Evolutionary conservation across 441 rosid genomes (phyloP).

Genomic region (Aleurites moluccanus): DNA sequence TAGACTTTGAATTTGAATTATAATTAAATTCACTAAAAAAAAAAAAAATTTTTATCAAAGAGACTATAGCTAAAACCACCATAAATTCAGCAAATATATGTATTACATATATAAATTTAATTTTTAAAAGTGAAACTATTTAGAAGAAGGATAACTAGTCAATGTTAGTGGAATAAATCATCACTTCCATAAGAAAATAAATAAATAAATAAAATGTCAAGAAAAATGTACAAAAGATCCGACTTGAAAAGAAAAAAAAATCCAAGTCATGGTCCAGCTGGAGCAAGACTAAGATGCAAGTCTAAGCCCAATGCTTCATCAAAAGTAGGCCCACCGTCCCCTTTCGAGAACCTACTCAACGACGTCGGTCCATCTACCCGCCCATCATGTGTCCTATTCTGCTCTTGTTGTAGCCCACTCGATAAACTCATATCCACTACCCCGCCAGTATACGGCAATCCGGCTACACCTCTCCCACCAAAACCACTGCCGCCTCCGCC

Average conservation of each 20-base stretch:
- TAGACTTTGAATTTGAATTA: too few relatives aligned
- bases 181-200: slow-evolving; percentile 3
- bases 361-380: slow-evolving; percentile 42
- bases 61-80: too few relatives aligned
- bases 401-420: slow-evolving; percentile 24
- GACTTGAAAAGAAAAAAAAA: slow-evolving; percentile 7
- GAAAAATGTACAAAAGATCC: slow-evolving; percentile 53
- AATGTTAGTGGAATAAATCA: slow-evolving; percentile 7
- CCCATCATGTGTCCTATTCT: slow-evolving; percentile 35
- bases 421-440: slow-evolving; percentile 38
- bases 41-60: too few relatives aligned
- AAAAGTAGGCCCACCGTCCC: slow-evolving; percentile 58
- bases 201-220: slow-evolving; percentile 32
- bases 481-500: slow-evolving; percentile 17
- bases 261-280: slow-evolving; percentile 49
- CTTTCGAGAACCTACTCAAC: slow-evolving; percentile 57
- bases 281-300: slow-evolving; percentile 91
- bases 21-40: too few relatives aligned
- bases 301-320: slow-evolving; percentile 77
- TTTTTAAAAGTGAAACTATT: not conserved
- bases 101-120: too few relatives aligned
- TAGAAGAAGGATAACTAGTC: not conserved
- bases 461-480: slow-evolving; percentile 30
- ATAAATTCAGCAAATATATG: too few relatives aligned
- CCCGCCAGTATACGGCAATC: slow-evolving; percentile 39